A percentile compares a stretch with the other conserved stretches of the same genome.
Evolutionary conservation across 1,284 basidiomycete species (phyloP).

Genomic region (Phenoliferia sp.): DNA sequence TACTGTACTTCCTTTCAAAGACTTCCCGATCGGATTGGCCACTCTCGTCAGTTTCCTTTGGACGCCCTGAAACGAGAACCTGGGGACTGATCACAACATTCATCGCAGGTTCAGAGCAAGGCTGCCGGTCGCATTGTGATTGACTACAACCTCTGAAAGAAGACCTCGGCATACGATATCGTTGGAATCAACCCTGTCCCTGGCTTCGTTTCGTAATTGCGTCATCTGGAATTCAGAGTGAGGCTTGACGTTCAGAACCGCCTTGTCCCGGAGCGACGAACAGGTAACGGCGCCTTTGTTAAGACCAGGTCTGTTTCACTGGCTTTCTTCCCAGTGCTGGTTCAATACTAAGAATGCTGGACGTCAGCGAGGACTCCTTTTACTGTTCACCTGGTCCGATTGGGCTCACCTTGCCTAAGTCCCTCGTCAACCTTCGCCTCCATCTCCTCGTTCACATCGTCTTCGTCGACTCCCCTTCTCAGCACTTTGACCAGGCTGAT

Average conservation of each 20-base stretch:
- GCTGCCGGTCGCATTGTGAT: slow-evolving; percentile 39
- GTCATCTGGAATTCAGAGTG: no score
- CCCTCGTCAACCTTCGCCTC: background rate
- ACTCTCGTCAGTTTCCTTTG: slow-evolving; percentile 18
- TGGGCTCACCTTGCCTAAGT: background rate
- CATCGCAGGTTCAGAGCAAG: slow-evolving; percentile 17
- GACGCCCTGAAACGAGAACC: background rate
- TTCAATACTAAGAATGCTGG: no score
- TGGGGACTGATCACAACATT: background rate
- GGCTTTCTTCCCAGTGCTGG: no score
- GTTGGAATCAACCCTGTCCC: no score
- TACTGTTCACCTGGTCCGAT: no score
- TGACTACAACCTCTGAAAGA: slow-evolving; percentile 19
- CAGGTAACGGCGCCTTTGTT: no score
- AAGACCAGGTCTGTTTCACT: no score
- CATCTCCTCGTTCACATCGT: background rate
- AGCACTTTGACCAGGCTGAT: background rate
- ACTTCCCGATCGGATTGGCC: slow-evolving; percentile 37
- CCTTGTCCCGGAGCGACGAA: no score
- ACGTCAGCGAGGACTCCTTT: no score
- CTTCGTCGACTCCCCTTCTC: background rate
- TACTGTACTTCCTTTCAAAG: slow-evolving; percentile 33
- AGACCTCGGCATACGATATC: no score
- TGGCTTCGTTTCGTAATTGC: background rate
- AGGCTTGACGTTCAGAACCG: no score